Evolutionary conservation across 169 alveolate species (phyloP), one percentile per base, ranked within the genome.

Genomic region (Pseudocohnilembus persalinus): DNA sequence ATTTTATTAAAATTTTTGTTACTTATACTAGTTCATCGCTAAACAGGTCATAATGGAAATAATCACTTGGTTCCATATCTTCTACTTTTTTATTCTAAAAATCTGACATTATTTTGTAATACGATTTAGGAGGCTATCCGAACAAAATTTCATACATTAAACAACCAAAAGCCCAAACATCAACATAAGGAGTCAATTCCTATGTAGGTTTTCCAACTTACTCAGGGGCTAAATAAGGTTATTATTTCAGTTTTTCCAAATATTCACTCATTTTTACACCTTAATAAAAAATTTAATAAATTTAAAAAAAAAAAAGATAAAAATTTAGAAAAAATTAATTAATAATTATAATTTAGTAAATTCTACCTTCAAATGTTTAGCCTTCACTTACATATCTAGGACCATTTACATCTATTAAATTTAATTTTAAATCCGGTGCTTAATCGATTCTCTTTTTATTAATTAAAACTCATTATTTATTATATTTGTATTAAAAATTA

Each of bases 191-290:
- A 79, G 65, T 49, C 74, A 34, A 79, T 1, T 79, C 84, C 25
- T 30, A 30, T 63, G 74, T 34, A 16, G 34, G 34, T 79, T 72
- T 79, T n/a, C n/a, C 24, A 28, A 79, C 64, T 64, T 79, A 63
- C 49, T 79, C 84, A 35, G 84, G 84, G 0, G 84, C 84, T 29
- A 79, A 63, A 63, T 79, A 79, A 29, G 77, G 74, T 11, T 79
- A 79, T 34, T 27, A 49, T 35, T 35, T 34, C 6, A 79, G 29
- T 25, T 49, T 0, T 29, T 79, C 84, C 1, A 26, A 29, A 35
- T 79, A 79, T 30, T 33, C 28, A 77, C 35, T 27, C 16, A 33
- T 77, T n/a, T 33, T 33, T 25, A 28, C 74, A 20, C 33, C 29
- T 26, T 77, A 68, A 24, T 29, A 29, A 33, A 33, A 64, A n/a